phyloP scores from a whole-genome alignment of 257 asterid genomes.

The Solanum bulbocastanum region DNA sequence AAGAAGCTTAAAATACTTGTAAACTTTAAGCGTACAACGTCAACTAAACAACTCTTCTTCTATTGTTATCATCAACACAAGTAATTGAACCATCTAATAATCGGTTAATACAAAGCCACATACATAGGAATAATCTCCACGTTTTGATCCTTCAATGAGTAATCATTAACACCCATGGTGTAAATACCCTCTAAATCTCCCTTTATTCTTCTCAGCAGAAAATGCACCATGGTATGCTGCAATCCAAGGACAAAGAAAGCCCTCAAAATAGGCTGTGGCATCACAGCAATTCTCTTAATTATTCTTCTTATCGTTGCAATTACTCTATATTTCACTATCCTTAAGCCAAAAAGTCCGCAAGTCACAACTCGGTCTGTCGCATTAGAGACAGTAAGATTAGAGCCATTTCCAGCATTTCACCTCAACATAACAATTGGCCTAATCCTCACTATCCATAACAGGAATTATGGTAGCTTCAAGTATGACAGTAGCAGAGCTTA shows the following conservation, averaged over 20 bases:
- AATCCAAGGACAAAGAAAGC: constrained; percentile 10
- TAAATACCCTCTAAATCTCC: background rate
- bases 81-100: background rate
- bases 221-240: background rate
- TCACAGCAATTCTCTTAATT: constrained; percentile 18
- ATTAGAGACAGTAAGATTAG: constrained; percentile 3
- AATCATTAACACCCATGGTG: background rate
- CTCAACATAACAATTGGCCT: constrained; percentile 40
- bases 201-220: background rate
- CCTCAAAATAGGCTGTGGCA: constrained; percentile 29
- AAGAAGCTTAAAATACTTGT: background rate
- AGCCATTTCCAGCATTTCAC: constrained; percentile 22
- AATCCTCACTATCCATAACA: constrained; percentile 27
- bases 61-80: background rate
- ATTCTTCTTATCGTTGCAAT: background rate
- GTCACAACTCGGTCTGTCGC: constrained; percentile 27
- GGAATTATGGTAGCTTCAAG: constrained; percentile 44
- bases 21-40: background rate
- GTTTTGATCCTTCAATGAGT: background rate
- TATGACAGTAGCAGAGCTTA: constrained; percentile 20
- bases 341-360: constrained; percentile 47
- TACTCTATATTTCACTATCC: constrained; percentile 23
- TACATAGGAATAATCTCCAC: background rate
- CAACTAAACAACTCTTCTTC: background rate
- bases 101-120: background rate